phyloP scores from a whole-genome alignment of 345 rosid species.

The Pugionium dolabratum region DNA sequence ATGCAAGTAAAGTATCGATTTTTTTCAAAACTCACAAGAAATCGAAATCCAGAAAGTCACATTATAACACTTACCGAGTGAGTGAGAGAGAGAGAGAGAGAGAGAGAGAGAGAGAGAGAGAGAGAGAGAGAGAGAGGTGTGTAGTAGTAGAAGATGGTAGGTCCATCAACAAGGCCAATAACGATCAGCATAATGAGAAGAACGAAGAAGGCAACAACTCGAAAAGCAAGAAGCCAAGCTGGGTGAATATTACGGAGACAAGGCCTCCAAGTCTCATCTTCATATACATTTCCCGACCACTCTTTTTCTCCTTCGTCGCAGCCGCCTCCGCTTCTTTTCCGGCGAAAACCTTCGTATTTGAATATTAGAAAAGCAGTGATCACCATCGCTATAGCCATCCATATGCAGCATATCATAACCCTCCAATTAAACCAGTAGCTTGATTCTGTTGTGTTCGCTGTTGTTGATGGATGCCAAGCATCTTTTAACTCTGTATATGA shows the following conservation, averaged over 20 bases:
- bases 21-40: not conserved
- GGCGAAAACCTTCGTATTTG: conserved; percentile 57
- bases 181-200: conserved; percentile 56
- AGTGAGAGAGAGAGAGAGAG: not conserved
- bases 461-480: conserved; percentile 44
- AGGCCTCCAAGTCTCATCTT: conserved; percentile 86
- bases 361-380: conserved; percentile 57
- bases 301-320: conserved; percentile 49
- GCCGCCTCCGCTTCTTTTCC: conserved; percentile 24
- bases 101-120: too few relatives aligned
- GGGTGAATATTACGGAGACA: conserved; percentile 83
- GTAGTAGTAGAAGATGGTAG: conserved; percentile 83
- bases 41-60: not conserved
- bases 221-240: conserved; percentile 85
- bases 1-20: not conserved
- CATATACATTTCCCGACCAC: conserved; percentile 50
- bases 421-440: conserved; percentile 96
- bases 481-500: conserved; percentile 42
- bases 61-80: not conserved
- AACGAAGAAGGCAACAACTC: conserved; percentile 64
- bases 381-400: conserved; percentile 49
- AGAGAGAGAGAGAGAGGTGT: conserved; percentile 40
- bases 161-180: conserved; percentile 59
- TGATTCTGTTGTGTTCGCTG: conserved; percentile 53
- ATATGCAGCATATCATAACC: conserved; percentile 64